phyloP scores from a whole-genome alignment of 1,284 basidiomycete genomes.

The Coriolopsis trogii region DNA sequence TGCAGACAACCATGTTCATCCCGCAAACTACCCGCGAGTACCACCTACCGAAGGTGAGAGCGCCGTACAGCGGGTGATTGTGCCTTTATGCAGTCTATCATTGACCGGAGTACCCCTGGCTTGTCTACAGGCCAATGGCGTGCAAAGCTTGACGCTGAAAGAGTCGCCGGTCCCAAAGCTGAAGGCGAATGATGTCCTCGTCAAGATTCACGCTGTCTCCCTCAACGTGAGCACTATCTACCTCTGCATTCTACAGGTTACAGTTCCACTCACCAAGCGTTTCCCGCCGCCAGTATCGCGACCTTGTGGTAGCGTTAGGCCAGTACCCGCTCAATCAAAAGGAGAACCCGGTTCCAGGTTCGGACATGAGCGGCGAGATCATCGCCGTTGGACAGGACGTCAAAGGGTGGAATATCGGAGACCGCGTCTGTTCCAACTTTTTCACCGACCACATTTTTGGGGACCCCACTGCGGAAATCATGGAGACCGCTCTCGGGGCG shows the following conservation, averaged over 20 bases:
- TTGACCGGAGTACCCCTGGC: too few species aligned
- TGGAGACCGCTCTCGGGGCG: slow-evolving; percentile 47
- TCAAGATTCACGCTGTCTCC: slow-evolving; percentile 52
- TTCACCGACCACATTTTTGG: slow-evolving; percentile 23
- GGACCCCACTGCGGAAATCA: slow-evolving; percentile 24
- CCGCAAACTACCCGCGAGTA: too few species aligned
- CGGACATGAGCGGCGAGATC: slow-evolving; percentile 67
- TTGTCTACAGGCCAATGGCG: slow-evolving; percentile 30
- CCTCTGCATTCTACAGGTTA: too few species aligned
- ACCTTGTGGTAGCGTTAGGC: slow-evolving; percentile 42
- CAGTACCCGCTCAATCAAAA: slow-evolving; percentile 34
- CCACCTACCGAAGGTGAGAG: too few species aligned
- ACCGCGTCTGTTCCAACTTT: slow-evolving; percentile 49
- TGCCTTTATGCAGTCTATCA: too few species aligned
- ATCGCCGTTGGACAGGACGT: slow-evolving; percentile 55
- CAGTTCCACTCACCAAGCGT: too few species aligned
- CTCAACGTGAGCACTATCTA: too few species aligned
- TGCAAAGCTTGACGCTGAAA: slow-evolving; percentile 33
- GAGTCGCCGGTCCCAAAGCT: slow-evolving; percentile 34
- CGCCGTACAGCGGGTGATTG: too few species aligned
- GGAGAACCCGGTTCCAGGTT: slow-evolving; percentile 52
- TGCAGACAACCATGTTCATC: too few species aligned
- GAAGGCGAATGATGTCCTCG: slow-evolving; percentile 43
- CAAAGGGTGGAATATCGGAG: slow-evolving; percentile 42
- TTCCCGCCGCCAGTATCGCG: slow-evolving; percentile 49